Percentiles rank a stretch among this genome's conserved stretches.
phyloP scores from a whole-genome alignment of 805 yeast genomes.

The Teunomyces funiuensis region DNA sequence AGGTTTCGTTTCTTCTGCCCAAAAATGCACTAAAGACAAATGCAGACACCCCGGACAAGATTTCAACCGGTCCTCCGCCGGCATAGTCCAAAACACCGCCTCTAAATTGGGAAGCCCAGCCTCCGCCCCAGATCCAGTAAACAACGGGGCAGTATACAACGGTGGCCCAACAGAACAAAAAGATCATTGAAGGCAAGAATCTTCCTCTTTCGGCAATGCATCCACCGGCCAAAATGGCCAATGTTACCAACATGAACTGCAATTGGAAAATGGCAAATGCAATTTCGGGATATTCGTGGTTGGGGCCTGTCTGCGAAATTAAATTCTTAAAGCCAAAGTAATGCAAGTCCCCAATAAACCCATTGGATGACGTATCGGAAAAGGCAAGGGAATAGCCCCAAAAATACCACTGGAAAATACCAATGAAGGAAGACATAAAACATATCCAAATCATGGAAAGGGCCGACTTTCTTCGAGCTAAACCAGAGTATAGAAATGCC shows the following conservation, averaged over 20 bases:
- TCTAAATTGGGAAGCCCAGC: conserved; percentile 76
- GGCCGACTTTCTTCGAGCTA: conserved; percentile 89
- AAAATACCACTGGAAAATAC: conserved; percentile 89
- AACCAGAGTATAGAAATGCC: conserved; percentile 88
- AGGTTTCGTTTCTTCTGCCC: conserved; percentile 74
- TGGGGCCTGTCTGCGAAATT: conserved; percentile 36
- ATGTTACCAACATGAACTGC: conserved; percentile 88
- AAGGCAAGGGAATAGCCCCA: conserved; percentile 98
- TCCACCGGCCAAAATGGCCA: conserved; percentile 89
- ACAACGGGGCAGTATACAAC: conserved; percentile 93
- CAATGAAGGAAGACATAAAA: conserved; percentile 70
- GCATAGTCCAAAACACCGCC: conserved; percentile 97
- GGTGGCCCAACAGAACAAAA: conserved; percentile 86
- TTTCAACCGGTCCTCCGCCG: conserved; percentile 97
- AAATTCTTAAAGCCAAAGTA: conserved; percentile 80
- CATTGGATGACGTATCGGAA: conserved; percentile 72
- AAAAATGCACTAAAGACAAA: conserved; percentile 79
- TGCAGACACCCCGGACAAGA: conserved; percentile 87
- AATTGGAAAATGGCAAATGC: conserved; percentile 86
- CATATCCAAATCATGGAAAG: conserved; percentile 80
- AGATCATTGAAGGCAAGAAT: conserved; percentile 77
- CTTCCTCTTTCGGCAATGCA: conserved; percentile 88
- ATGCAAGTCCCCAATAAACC: conserved; percentile 84
- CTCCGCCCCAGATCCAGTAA: conserved; percentile 94
- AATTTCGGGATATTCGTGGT: conserved; percentile 66